Percentiles rank a stretch among this genome's conserved stretches.
These are phyloP conservation scores for Houttuynia cordata DNA, from an alignment of 164 flowering plant species.

Conservation along the genomic window DNA sequence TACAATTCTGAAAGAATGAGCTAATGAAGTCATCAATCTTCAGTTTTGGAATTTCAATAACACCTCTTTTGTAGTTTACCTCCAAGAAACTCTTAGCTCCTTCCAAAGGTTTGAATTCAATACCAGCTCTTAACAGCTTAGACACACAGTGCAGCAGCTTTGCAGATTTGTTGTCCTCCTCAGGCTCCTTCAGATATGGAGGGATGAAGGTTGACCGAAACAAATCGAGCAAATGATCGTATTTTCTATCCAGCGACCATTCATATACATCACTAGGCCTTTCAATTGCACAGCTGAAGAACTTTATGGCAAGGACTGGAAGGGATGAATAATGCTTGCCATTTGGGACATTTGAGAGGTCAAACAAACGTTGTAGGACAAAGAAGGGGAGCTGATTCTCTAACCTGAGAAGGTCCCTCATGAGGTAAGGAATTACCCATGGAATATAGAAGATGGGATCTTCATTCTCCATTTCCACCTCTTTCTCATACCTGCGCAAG, in stretches of 20 bases:
- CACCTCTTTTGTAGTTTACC: neutral
- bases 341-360: too few relatives aligned
- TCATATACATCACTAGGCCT: neutral
- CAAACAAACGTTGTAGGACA: conserved; percentile 1
- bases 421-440: neutral
- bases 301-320: too few relatives aligned
- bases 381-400: too few relatives aligned
- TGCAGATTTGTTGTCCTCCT: neutral
- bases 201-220: neutral
- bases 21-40: neutral
- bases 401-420: conserved; percentile 1
- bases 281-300: neutral
- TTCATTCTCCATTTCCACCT: neutral
- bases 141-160: neutral
- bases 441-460: too few relatives aligned
- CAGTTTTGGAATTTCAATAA: conserved; percentile 1
- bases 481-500: neutral
- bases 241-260: neutral
- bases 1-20: conserved; percentile 1
- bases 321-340: too few relatives aligned
- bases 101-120: too few relatives aligned
- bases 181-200: too few relatives aligned
- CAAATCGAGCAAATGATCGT: conserved; percentile 4
- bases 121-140: too few relatives aligned
- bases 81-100: neutral